Base-by-base conservation (phyloP, 2,329 filamentous ascomycete genomes). In the Fusarium circinatum region DNA sequence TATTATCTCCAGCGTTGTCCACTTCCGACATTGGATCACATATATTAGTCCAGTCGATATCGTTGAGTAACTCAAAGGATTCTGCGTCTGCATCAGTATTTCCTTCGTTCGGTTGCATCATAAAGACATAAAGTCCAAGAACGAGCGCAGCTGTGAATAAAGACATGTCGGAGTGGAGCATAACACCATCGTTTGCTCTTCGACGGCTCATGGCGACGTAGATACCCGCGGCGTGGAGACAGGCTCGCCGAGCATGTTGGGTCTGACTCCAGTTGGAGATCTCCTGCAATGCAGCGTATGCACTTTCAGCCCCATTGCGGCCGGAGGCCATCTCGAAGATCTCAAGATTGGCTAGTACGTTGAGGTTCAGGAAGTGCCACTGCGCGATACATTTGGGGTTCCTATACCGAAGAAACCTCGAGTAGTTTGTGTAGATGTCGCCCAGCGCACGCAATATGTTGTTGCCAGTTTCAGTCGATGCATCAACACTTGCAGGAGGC, bases 331-430 rank as follows among this genome's bases (percentile, higher is more conserved):
- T 44, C 30, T 70, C 67, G 24, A 69, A 69, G 0, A 59, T 38
- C 6, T 64, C 65, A 7, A 69, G 41, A 11, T 69, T 49, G 0
- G 65, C 65, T 1, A 64, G n/a, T 0, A 70, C 7, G 10, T 52
- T 52, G 1, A 70, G 32, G 10, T 64, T 28, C 1, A 69, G 30
- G 0, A 39, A 60, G 2, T 70, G 67, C 67, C 67, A 70, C 12
- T 69, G 54, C 0, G 60, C 58, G 5, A 70, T 69, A 1, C 67
- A 64, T 8, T 69, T 70, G 9, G 67, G 67, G 1, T 70, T 64
- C 1, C 28, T 3, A 1, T 57, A 57, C 0, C 55, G 28, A 0
- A 48, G 55, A 13, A 57, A 57, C 1, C 55, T 57, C 15, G 55
- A 34, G 18, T 48, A 57, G 7, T 47, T 57, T 1, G 30, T 48